Evolutionary conservation across 2,329 filamentous ascomycete species (phyloP).

Genomic region (Hypoxylon rubiginosum): DNA sequence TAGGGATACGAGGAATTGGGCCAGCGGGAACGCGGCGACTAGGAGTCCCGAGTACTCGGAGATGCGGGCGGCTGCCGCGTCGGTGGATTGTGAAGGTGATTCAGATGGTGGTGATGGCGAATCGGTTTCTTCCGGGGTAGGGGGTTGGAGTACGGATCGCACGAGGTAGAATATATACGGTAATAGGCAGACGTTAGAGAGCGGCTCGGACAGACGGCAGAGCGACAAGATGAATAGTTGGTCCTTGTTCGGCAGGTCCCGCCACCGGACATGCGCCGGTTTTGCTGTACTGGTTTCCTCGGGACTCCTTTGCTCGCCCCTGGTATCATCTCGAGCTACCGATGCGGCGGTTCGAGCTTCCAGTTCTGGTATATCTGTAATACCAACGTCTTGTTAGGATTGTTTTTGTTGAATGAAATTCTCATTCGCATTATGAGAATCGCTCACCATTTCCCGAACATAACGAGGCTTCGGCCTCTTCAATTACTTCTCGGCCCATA

Average conservation of each 20-base stretch:
- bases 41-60: conserved; percentile 77
- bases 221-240: conserved; percentile 54
- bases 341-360: conserved; percentile 15
- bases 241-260: conserved; percentile 55
- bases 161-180: conserved; percentile 82
- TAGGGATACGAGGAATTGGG: conserved; percentile 77
- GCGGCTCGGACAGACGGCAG: conserved; percentile 68
- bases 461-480: conserved; percentile 13
- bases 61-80: conserved; percentile 65
- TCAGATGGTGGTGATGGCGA: background rate
- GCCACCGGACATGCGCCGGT: conserved; percentile 46
- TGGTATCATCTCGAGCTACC: conserved; percentile 12
- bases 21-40: conserved; percentile 75
- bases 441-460: conserved; percentile 33
- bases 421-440: background rate
- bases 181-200: conserved; percentile 75
- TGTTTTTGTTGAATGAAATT: background rate
- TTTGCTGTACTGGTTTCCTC: conserved; percentile 15
- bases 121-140: conserved; percentile 50
- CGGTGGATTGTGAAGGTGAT: conserved; percentile 50
- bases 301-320: conserved; percentile 10
- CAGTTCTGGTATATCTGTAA: conserved; percentile 18
- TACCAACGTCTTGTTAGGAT: conserved; percentile 8
- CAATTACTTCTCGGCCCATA: conserved; percentile 29
- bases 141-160: conserved; percentile 66